These are phyloP conservation scores for Raphanus hybrid DNA, from an alignment of 441 rosid genomes.

Conservation along the genomic window DNA sequence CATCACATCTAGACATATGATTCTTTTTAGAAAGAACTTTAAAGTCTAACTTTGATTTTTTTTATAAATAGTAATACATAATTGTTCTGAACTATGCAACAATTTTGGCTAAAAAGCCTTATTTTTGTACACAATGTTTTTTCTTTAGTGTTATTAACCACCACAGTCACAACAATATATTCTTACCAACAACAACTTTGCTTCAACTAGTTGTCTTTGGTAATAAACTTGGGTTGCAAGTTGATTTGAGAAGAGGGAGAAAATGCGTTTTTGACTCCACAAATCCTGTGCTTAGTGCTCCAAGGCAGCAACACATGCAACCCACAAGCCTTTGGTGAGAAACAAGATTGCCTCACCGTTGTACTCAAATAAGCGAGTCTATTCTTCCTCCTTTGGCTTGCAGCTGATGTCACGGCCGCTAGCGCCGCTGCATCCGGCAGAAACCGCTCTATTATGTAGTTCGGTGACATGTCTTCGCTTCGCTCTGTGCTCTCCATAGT, in stretches of 20 bases:
- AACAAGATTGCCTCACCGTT: constrained; percentile 41
- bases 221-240: constrained; percentile 34
- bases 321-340: constrained; percentile 69
- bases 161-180: constrained; percentile 3
- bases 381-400: constrained; percentile 39
- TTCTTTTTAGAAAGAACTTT: too few relatives aligned
- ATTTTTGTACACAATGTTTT: constrained; percentile 4
- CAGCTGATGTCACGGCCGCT: constrained; percentile 60
- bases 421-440: constrained; percentile 84
- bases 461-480: constrained; percentile 52
- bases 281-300: constrained; percentile 72
- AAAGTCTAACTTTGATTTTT: too few relatives aligned
- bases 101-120: constrained; percentile 5
- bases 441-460: constrained; percentile 77
- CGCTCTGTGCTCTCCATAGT: constrained; percentile 48
- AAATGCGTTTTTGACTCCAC: constrained; percentile 56
- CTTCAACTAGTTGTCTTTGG: constrained; percentile 22
- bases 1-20: too few relatives aligned
- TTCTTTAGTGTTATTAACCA: constrained; percentile 3
- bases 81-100: not conserved
- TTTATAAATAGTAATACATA: too few relatives aligned
- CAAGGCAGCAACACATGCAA: constrained; percentile 69
- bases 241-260: constrained; percentile 30
- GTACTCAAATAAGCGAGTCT: constrained; percentile 44
- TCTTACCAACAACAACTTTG: not conserved